Evolutionary conservation across 768 basidiomycete genomes (phyloP), one percentile per base, ranked within the genome.

Genomic region (Mycena filopes): DNA sequence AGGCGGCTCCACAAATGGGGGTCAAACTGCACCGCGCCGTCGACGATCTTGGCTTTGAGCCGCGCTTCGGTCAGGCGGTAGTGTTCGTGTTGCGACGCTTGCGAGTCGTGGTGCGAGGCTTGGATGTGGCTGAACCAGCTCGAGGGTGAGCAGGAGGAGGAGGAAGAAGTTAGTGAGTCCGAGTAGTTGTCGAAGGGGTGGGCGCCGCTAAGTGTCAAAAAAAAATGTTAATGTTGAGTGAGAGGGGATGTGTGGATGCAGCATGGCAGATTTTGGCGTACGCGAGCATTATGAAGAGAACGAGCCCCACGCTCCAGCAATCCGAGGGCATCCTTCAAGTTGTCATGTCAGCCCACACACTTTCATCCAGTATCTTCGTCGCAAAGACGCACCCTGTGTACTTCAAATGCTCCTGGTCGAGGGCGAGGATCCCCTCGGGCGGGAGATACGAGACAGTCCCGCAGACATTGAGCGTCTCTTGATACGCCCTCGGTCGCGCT

Each of bases 301-400:
- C 88, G 7, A 94, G 85, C 7, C 94, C 94, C 15, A 90, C 86
- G 69, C 93, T 94, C 94, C 94, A 95, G 71, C 93, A 95, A 75
- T 95, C 94, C 3, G 93, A 85, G n/a, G 93, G 91, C 89, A 94
- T 90, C 21, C 92, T 92, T 76, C n/a, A n/a, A n/a, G n/a, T n/a
- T n/a, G n/a, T n/a, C n/a, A n/a, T n/a, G n/a, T n/a, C n/a, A n/a
- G n/a, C n/a, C n/a, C n/a, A n/a, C n/a, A n/a, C n/a, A n/a, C n/a
- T n/a, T n/a, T n/a, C 42, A 15, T 21, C 5, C 36, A 36, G 15
- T 9, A 10, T 36, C 10, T 36, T 36, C 36, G 36, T 11, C 36
- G 10, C 28, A 38, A 15, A 46, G 42, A 45, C 68, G 40, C 71
- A 84, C 86, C 85, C 85, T 29, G 83, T 76, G 69, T 93, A 94